Conservation (phyloP, 805 yeast species). For the Wickerhamiella kurtzmanii region DNA sequence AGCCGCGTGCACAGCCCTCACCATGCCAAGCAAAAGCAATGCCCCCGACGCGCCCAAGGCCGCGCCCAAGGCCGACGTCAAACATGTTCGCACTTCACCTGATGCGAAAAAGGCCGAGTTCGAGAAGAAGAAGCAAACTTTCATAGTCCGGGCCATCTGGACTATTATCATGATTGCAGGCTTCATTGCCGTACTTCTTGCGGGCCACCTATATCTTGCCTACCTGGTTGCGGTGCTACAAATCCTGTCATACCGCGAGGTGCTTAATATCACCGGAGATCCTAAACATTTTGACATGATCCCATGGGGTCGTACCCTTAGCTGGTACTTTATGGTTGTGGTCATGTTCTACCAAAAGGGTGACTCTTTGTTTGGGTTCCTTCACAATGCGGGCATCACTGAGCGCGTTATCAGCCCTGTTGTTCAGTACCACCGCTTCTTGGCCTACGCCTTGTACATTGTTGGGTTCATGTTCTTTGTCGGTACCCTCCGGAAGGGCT, state of each 20-base stretch:
- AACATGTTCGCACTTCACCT: background rate
- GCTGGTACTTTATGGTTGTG: constrained; percentile 86
- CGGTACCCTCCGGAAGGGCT: constrained; percentile 75
- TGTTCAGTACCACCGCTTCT: constrained; percentile 67
- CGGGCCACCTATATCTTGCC: constrained; percentile 79
- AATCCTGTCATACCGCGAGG: constrained; percentile 76
- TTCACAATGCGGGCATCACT: constrained; percentile 39
- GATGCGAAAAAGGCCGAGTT: constrained; percentile 7
- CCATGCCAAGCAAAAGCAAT: too few relatives aligned
- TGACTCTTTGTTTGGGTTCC: constrained; percentile 58
- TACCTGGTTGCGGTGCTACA: constrained; percentile 59
- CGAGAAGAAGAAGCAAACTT: constrained; percentile 66
- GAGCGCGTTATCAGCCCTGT: constrained; percentile 43
- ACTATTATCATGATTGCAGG: constrained; percentile 77
- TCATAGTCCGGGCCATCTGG: constrained; percentile 83
- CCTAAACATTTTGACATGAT: constrained; percentile 74
- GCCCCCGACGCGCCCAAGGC: too few relatives aligned
- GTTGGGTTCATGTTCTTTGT: constrained; percentile 85
- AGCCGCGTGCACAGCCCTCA: too few relatives aligned
- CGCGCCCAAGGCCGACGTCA: background rate
- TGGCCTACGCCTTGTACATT: constrained; percentile 72
- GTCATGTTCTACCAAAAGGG: constrained; percentile 85
- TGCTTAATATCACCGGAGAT: constrained; percentile 70
- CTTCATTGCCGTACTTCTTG: constrained; percentile 54
- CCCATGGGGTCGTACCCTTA: constrained; percentile 68